Evolutionary conservation across 169 alveolate genomes (phyloP).

Genomic region (Babesia bigemina): DNA sequence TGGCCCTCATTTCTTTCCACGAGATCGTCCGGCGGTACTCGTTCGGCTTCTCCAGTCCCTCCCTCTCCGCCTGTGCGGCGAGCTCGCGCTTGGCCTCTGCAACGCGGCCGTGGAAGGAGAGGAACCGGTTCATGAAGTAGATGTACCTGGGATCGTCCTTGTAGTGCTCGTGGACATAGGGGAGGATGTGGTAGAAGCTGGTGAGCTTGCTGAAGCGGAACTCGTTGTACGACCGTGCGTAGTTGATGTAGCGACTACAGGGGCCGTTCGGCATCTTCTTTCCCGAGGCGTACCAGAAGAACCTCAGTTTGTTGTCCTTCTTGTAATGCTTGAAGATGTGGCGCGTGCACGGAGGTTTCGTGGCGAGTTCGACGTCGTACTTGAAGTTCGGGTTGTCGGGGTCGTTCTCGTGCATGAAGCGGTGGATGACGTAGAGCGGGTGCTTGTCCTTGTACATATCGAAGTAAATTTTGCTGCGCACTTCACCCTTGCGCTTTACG

Average conservation of each 20-base stretch:
- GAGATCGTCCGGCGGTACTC: slow-evolving; percentile 32
- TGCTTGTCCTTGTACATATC: slow-evolving; percentile 70
- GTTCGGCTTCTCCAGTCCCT: slow-evolving; percentile 38
- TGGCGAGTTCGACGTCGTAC: slow-evolving; percentile 61
- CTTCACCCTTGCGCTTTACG: slow-evolving; percentile 47
- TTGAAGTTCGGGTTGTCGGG: slow-evolving; percentile 66
- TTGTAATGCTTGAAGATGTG: slow-evolving; percentile 62
- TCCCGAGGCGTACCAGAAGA: slow-evolving; percentile 69
- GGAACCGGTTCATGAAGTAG: slow-evolving; percentile 65
- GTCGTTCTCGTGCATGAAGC: slow-evolving; percentile 62
- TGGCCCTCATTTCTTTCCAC: slow-evolving; percentile 37
- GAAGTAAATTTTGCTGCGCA: slow-evolving; percentile 48
- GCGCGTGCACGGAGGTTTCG: slow-evolving; percentile 52
- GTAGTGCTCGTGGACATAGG: slow-evolving; percentile 62
- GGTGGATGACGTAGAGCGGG: slow-evolving; percentile 66
- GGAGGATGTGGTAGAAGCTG: slow-evolving; percentile 57
- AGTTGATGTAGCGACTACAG: slow-evolving; percentile 60
- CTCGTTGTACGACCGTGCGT: slow-evolving; percentile 49
- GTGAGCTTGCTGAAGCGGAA: slow-evolving; percentile 65
- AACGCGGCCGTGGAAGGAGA: slow-evolving; percentile 59
- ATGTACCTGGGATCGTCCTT: slow-evolving; percentile 67
- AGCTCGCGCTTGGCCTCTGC: slow-evolving; percentile 50
- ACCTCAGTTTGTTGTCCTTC: slow-evolving; percentile 52
- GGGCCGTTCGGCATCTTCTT: slow-evolving; percentile 60
- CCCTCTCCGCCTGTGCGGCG: slow-evolving; percentile 8